These are phyloP conservation scores for Kluyveromyces nonfermentans DNA, from an alignment of 805 yeast genomes.

Conservation along the genomic window DNA sequence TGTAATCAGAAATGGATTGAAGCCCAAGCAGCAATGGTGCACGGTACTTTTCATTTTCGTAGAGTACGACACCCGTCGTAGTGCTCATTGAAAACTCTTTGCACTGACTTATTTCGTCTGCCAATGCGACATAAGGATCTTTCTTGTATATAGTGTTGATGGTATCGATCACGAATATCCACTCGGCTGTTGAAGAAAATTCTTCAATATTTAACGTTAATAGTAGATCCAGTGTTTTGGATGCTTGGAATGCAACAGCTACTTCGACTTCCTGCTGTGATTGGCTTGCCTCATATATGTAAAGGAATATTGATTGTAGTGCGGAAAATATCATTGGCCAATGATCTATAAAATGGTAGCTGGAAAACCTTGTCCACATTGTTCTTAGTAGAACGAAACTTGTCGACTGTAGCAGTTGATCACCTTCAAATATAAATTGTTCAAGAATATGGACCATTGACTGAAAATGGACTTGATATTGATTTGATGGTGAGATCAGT, in stretches of 20 bases:
- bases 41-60: slow-evolving; percentile 9
- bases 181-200: slow-evolving; percentile 58
- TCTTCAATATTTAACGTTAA: slow-evolving; percentile 66
- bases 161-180: slow-evolving; percentile 75
- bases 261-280: slow-evolving; percentile 24
- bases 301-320: slow-evolving; percentile 35
- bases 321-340: slow-evolving; percentile 65
- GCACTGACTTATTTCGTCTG: slow-evolving; percentile 38
- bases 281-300: slow-evolving; percentile 22
- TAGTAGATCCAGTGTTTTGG: slow-evolving; percentile 71
- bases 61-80: slow-evolving; percentile 13
- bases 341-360: slow-evolving; percentile 51
- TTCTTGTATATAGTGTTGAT: slow-evolving; percentile 45
- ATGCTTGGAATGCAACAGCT: slow-evolving; percentile 41
- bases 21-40: slow-evolving; percentile 26
- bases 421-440: slow-evolving; percentile 25
- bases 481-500: slow-evolving; percentile 52
- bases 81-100: slow-evolving; percentile 32
- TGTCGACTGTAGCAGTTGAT: slow-evolving; percentile 17
- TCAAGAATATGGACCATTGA: slow-evolving; percentile 41
- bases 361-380: slow-evolving; percentile 51
- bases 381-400: slow-evolving; percentile 53
- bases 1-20: slow-evolving; percentile 14
- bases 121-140: slow-evolving; percentile 27
- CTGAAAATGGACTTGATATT: slow-evolving; percentile 38